Base-by-base conservation (phyloP, 1,284 basidiomycete species). In the Boletus hoseneyae region DNA sequence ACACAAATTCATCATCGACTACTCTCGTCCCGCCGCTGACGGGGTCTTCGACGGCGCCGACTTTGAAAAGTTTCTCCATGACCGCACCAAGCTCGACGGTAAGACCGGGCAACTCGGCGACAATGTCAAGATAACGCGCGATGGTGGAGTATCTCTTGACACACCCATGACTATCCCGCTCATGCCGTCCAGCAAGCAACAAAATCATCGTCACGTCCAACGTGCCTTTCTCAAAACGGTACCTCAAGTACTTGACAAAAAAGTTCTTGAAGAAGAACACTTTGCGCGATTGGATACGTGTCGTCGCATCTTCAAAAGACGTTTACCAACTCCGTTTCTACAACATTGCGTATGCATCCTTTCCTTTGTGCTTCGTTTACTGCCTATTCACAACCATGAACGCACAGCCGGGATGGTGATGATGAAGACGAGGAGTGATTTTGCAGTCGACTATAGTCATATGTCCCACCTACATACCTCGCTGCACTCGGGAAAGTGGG, bases 1-100 rank as follows among this genome's bases (percentile, higher is more conserved):
- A 75, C 89, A 93, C 81, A 96, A 93, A 75, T 97, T 94, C 76
- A 78, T 87, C 70, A 83, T 97, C 70, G 93, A 97, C 83, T 96
- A 91, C 80, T 90, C 91, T 47, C 90, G 90, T 66, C 95, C 95
- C 56, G 93, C 91, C 49, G 75, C 79, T 57, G 93, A 96, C 72
- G 85, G 85, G 65, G 90, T 96, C 69, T 93, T 97, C 66, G 93
- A 96, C 66, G 87, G 87, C 56, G 90, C 88, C 54, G 87, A 87
- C 62, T 95, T 92, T 72, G 90, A 93, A 73, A 92, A 93, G 73
- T 97, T 87, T 79, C 79, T 97, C 51, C 92, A 95, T 70, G 93
- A 96, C 77, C 85, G 89, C 62, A 92, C 94, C 70, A 96, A 94
- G 81, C 87, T 95, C 57, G 83, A 79, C 18, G 80, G 79, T 42